These are phyloP conservation scores for Fusarium luffae DNA, from an alignment of 2,329 filamentous ascomycete species.

Conservation along the genomic window DNA sequence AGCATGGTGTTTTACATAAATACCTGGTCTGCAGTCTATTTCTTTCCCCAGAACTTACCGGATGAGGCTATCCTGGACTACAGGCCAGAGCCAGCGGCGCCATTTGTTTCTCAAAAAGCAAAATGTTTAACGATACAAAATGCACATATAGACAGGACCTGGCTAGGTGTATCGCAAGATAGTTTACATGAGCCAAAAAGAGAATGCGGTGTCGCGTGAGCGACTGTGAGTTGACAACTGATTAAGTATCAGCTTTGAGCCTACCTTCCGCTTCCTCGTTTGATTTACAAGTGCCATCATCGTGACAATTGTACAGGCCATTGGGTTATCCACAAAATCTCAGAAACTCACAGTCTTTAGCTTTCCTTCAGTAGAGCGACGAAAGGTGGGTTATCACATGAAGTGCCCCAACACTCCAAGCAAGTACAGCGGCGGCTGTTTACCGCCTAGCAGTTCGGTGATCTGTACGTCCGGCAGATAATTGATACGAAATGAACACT, in stretches of 20 bases:
- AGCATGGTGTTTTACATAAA: slow-evolving; percentile 26
- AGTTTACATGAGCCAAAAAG: slow-evolving; percentile 31
- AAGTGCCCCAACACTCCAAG: background rate
- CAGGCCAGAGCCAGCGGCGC: slow-evolving; percentile 15
- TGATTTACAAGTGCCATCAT: slow-evolving; percentile 30
- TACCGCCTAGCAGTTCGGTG: background rate
- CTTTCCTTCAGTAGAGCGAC: background rate
- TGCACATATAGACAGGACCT: slow-evolving; percentile 35
- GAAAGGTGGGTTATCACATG: background rate
- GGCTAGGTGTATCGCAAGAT: slow-evolving; percentile 35
- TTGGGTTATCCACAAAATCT: background rate
- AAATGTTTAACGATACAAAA: slow-evolving; percentile 18
- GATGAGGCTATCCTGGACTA: slow-evolving; percentile 32
- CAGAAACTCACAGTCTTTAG: background rate
- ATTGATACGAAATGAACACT: no score
- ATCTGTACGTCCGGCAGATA: background rate
- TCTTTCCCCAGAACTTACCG: slow-evolving; percentile 17
- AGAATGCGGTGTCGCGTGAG: slow-evolving; percentile 29
- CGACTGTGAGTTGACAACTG: slow-evolving; percentile 30
- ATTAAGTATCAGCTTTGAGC: slow-evolving; percentile 34
- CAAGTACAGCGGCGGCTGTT: background rate
- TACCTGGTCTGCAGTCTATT: slow-evolving; percentile 23
- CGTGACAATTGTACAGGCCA: background rate
- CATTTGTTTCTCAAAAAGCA: slow-evolving; percentile 12
- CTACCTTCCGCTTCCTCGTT: slow-evolving; percentile 23